A percentile compares a stretch with the other conserved stretches of the same genome.
phyloP scores from a whole-genome alignment of 176 grass and related monocot species.

The Juncus inflexus region DNA sequence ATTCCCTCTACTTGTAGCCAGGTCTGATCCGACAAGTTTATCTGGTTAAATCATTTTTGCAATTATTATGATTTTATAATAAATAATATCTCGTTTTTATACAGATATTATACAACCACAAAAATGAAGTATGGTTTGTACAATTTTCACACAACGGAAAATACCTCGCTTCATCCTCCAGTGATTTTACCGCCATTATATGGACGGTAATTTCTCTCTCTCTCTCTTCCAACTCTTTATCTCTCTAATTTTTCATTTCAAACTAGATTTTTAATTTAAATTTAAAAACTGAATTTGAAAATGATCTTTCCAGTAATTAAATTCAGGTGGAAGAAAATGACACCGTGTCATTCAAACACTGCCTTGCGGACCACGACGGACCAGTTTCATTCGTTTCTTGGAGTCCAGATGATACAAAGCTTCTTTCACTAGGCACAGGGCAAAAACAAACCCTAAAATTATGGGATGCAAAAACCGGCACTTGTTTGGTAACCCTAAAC shows the following conservation, averaged over 20 bases:
- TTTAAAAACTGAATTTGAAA: not conserved
- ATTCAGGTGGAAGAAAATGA: slow-evolving; percentile 80
- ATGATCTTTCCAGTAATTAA: slow-evolving; percentile 1
- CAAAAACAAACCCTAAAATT: slow-evolving; percentile 59
- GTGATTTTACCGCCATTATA: slow-evolving; percentile 93
- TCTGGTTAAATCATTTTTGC: slow-evolving; percentile 17
- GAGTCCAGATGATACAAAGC: slow-evolving; percentile 83
- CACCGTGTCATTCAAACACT: slow-evolving; percentile 52
- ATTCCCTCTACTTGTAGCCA: slow-evolving; percentile 75
- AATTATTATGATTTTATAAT: not conserved
- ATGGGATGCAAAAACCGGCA: slow-evolving; percentile 72
- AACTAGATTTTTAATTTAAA: no score
- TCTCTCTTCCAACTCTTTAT: slow-evolving; percentile 2
- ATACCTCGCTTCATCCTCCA: slow-evolving; percentile 83
- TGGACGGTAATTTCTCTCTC: slow-evolving; percentile 59
- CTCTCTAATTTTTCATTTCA: not conserved
- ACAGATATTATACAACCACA: slow-evolving; percentile 89
- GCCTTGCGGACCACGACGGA: slow-evolving; percentile 54
- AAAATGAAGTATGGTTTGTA: slow-evolving; percentile 99
- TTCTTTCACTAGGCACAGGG: slow-evolving; percentile 64
- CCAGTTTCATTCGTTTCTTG: slow-evolving; percentile 79
- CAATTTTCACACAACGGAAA: slow-evolving; percentile 94
- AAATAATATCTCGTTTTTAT: slow-evolving; percentile 36
- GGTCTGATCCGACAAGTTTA: slow-evolving; percentile 36
- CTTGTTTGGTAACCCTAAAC: slow-evolving; percentile 55